Evolutionary conservation across 2,329 filamentous ascomycete species (phyloP).

Genomic region (Penicillium griseofulvum): DNA sequence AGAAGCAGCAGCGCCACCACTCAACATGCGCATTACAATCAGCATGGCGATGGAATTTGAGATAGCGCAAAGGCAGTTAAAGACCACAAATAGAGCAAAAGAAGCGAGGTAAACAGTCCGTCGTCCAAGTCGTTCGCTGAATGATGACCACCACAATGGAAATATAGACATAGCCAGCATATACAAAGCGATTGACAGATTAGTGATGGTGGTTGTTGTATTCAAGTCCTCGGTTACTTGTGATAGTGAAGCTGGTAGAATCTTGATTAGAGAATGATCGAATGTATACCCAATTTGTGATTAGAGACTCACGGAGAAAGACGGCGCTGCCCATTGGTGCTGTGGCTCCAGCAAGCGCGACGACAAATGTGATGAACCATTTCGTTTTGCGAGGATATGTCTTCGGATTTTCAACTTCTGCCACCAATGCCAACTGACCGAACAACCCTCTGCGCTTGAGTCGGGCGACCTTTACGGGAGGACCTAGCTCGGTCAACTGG

Average conservation of each 20-base stretch:
- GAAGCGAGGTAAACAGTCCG: constrained; percentile 76
- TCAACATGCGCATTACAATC: constrained; percentile 70
- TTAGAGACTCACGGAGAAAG: constrained; percentile 65
- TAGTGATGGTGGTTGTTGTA: constrained; percentile 64
- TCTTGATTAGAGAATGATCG: background rate
- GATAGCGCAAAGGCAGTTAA: constrained; percentile 66
- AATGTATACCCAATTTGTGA: background rate
- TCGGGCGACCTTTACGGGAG: constrained; percentile 51
- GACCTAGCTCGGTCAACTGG: constrained; percentile 26
- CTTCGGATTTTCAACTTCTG: constrained; percentile 74
- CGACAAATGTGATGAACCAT: constrained; percentile 78
- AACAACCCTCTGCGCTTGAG: constrained; percentile 68
- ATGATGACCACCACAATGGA: constrained; percentile 82
- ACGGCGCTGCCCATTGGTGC: constrained; percentile 83
- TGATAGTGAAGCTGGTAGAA: constrained; percentile 60
- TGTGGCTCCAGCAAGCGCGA: constrained; percentile 72
- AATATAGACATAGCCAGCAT: constrained; percentile 83
- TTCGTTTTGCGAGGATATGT: constrained; percentile 72
- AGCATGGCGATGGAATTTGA: constrained; percentile 72
- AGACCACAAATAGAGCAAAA: constrained; percentile 69
- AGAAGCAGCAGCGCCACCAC: constrained; percentile 73
- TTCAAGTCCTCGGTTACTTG: constrained; percentile 63
- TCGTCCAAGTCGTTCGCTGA: constrained; percentile 69
- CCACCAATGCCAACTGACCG: constrained; percentile 66
- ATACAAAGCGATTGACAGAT: constrained; percentile 74